phyloP scores from a whole-genome alignment of 2,329 filamentous ascomycete species.

The Neofusicoccum ribis region DNA sequence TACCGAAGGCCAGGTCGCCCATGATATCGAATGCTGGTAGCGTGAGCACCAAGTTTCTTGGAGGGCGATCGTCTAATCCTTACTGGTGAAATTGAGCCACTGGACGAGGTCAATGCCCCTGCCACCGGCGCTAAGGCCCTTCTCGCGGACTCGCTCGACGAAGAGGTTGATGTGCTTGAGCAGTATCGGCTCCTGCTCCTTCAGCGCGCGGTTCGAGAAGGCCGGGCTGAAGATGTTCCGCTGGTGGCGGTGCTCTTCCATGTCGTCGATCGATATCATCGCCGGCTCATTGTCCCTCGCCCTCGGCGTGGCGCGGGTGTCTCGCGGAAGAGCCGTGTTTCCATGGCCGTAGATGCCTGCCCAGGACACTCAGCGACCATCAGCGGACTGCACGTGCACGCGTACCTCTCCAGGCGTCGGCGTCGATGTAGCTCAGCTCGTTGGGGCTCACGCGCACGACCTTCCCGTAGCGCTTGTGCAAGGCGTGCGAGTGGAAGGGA shows the following conservation, averaged over 20 bases:
- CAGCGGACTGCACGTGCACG: neutral
- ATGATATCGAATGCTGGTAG: constrained; percentile 32
- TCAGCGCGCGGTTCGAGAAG: constrained; percentile 41
- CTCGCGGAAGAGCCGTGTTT: constrained; percentile 24
- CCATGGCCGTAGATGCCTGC: constrained; percentile 42
- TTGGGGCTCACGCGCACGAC: constrained; percentile 44
- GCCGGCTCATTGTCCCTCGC: constrained; percentile 29
- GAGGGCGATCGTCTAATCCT: no score
- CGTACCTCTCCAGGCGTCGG: constrained; percentile 23
- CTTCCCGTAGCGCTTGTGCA: constrained; percentile 45
- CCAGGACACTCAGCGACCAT: no score
- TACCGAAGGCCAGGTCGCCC: constrained; percentile 33
- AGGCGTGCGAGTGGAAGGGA: constrained; percentile 27
- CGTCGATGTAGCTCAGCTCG: constrained; percentile 26
- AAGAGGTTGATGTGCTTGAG: constrained; percentile 43
- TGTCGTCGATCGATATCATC: constrained; percentile 37
- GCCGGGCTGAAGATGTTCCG: constrained; percentile 41
- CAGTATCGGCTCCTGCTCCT: constrained; percentile 43
- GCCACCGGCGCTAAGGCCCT: constrained; percentile 23
- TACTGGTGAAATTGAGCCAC: constrained; percentile 33
- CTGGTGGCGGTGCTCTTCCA: constrained; percentile 42
- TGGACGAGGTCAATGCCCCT: constrained; percentile 17
- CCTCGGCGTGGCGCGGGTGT: constrained; percentile 23
- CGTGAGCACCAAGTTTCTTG: no score
- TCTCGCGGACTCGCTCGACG: constrained; percentile 34